Percentiles rank a stretch among this genome's conserved stretches.
phyloP scores from a whole-genome alignment of 2,329 filamentous ascomycete genomes.

The Sporothrix mexicana region DNA sequence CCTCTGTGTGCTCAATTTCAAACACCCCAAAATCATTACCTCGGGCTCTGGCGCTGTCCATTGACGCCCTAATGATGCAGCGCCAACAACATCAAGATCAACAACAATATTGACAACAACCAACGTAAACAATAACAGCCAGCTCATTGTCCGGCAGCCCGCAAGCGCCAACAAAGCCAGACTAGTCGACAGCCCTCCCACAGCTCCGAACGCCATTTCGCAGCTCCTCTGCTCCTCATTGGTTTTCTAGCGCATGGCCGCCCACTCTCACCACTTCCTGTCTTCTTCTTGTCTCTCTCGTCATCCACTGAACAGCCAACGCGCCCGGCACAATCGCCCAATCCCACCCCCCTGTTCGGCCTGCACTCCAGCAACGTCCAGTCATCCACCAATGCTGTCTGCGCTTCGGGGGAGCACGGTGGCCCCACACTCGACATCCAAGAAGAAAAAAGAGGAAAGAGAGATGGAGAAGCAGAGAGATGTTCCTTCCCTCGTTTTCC shows the following conservation, averaged over 20 bases:
- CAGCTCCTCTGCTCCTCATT: not conserved
- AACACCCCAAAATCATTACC: not conserved
- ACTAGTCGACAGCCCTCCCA: slow-evolving; percentile 7
- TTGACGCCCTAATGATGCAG: not conserved
- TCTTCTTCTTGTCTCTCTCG: not conserved
- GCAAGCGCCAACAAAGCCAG: slow-evolving; percentile 18
- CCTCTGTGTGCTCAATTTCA: slow-evolving; percentile 16
- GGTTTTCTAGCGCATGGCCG: slow-evolving; percentile 4
- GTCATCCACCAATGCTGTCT: not conserved
- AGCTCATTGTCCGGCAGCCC: slow-evolving; percentile 1
- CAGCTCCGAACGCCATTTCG: slow-evolving; percentile 23
- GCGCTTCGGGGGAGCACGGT: not conserved
- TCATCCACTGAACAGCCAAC: not conserved
- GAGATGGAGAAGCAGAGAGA: not conserved
- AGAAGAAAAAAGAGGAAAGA: slow-evolving; percentile 1
- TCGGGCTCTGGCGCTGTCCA: not conserved
- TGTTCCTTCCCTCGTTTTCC: slow-evolving; percentile 1
- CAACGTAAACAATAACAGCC: not conserved
- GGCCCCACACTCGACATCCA: not conserved
- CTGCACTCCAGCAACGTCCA: not conserved
- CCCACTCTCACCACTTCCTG: not conserved
- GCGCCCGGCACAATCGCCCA: not conserved
- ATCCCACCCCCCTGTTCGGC: slow-evolving; percentile 11
- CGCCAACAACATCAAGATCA: not conserved
- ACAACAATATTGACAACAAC: not conserved